These are phyloP conservation scores for Crithidia brevicula DNA, from an alignment of 208 protist species.

Conservation along the genomic window DNA sequence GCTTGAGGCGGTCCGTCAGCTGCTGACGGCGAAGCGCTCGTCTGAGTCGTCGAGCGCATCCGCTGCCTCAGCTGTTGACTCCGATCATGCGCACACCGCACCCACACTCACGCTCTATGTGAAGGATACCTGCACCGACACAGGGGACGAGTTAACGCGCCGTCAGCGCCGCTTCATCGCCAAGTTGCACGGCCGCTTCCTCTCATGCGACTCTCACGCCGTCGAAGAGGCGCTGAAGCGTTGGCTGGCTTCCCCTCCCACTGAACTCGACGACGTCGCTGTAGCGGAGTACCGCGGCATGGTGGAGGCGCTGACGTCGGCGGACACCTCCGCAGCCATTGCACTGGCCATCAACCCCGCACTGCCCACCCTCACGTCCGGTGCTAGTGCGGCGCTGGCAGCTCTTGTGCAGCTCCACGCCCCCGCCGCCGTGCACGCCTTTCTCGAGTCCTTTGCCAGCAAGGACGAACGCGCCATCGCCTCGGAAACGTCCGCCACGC, in stretches of 20 bases:
- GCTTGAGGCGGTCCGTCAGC: constrained; percentile 27
- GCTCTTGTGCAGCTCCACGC: constrained; percentile 53
- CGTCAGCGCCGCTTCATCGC: constrained; percentile 57
- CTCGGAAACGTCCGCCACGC: constrained; percentile 66
- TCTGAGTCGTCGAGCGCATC: no score
- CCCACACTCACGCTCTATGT: constrained; percentile 50
- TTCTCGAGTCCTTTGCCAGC: constrained; percentile 57
- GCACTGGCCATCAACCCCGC: constrained; percentile 58
- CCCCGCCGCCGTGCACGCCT: constrained; percentile 42
- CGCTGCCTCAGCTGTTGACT: no score
- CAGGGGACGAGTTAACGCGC: constrained; percentile 31
- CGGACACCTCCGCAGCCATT: constrained; percentile 45
- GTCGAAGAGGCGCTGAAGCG: constrained; percentile 19
- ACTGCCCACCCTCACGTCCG: constrained; percentile 48
- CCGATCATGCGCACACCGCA: no score
- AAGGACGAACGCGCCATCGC: constrained; percentile 55
- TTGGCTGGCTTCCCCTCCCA: constrained; percentile 3
- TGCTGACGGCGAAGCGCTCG: constrained; percentile 6
- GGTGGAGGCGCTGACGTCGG: constrained; percentile 51
- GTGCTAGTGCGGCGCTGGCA: constrained; percentile 44
- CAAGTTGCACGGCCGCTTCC: constrained; percentile 45
- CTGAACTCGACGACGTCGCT: constrained; percentile 12
- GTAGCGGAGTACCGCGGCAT: constrained; percentile 52
- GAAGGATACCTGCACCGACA: constrained; percentile 28
- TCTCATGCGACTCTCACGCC: constrained; percentile 35